These are phyloP conservation scores for Lunularia cruciata DNA, from an alignment of 225 moss, liverwort and hornwort species.

Conservation along the genomic window DNA sequence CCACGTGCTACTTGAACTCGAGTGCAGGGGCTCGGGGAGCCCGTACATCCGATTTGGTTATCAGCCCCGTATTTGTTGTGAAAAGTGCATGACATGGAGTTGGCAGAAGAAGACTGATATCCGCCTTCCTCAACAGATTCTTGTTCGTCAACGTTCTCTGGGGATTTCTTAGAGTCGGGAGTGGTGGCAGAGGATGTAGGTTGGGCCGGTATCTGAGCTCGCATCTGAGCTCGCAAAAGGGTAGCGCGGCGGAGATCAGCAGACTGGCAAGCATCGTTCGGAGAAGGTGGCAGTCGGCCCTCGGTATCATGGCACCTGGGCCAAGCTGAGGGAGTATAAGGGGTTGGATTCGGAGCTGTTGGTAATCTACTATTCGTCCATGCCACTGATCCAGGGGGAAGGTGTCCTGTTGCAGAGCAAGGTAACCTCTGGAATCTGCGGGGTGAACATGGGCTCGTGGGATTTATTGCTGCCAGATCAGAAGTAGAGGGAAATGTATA, in stretches of 20 bases:
- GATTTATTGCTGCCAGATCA: slow-evolving; percentile 23
- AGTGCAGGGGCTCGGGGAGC: slow-evolving; percentile 43
- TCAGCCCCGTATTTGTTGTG: slow-evolving; percentile 25
- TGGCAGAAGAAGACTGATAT: slow-evolving; percentile 66
- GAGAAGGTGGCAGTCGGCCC: slow-evolving; percentile 88
- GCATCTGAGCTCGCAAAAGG: slow-evolving; percentile 77
- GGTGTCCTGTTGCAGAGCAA: slow-evolving; percentile 33
- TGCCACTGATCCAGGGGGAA: slow-evolving; percentile 27
- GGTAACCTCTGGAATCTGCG: slow-evolving; percentile 39
- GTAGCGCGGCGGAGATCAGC: slow-evolving; percentile 84
- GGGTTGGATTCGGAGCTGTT: slow-evolving; percentile 53
- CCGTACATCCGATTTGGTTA: slow-evolving; percentile 69
- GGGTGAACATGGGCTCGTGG: slow-evolving; percentile 28
- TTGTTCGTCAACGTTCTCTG: slow-evolving; percentile 49
- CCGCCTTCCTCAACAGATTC: slow-evolving; percentile 65
- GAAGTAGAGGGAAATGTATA: slow-evolving; percentile 12
- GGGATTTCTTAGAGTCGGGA: slow-evolving; percentile 43
- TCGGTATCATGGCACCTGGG: slow-evolving; percentile 66
- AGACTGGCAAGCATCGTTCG: slow-evolving; percentile 83
- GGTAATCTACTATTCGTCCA: slow-evolving; percentile 63
- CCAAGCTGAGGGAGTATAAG: slow-evolving; percentile 57
- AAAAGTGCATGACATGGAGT: slow-evolving; percentile 51
- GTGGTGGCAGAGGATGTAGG: slow-evolving; percentile 57
- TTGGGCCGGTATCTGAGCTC: slow-evolving; percentile 71
- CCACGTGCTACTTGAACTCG: slow-evolving; percentile 38